A percentile compares a stretch with the other conserved stretches of the same genome.
Evolutionary conservation across 148 eudicot genomes (phyloP).

Genomic region (Heliosperma pusillum): DNA sequence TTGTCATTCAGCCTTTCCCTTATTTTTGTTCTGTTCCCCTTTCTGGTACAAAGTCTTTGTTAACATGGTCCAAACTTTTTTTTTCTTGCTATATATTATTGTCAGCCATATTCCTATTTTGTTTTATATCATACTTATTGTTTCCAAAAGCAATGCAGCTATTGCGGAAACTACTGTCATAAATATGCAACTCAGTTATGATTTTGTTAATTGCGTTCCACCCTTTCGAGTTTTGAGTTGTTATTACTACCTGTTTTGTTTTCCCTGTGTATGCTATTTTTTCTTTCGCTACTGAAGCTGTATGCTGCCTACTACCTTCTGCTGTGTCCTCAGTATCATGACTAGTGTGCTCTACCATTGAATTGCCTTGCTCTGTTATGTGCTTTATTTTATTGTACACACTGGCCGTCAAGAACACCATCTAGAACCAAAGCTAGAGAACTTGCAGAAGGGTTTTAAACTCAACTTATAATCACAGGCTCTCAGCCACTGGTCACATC

Average conservation of each 20-base stretch:
- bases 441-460: not conserved
- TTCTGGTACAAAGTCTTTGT: not conserved
- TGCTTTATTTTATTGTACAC: not conserved
- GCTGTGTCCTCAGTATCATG: not conserved
- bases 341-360: not conserved
- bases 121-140: not conserved
- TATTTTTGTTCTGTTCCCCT: not conserved
- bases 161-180: not conserved
- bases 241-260: not conserved
- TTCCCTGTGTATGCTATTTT: not conserved
- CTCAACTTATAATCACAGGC: not conserved
- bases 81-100: not conserved
- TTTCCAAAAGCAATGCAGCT: not conserved
- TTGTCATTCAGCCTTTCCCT: not conserved
- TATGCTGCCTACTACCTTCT: not conserved
- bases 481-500: not conserved
- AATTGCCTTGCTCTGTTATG: not conserved
- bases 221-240: not conserved
- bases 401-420: not conserved
- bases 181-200: slow-evolving; percentile 1
- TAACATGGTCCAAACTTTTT: not conserved
- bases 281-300: not conserved
- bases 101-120: not conserved
- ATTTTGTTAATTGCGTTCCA: not conserved
- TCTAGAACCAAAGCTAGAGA: not conserved